These are phyloP conservation scores for Plasmopara muralis DNA, from an alignment of 352 stramenopile species.

Conservation along the genomic window DNA sequence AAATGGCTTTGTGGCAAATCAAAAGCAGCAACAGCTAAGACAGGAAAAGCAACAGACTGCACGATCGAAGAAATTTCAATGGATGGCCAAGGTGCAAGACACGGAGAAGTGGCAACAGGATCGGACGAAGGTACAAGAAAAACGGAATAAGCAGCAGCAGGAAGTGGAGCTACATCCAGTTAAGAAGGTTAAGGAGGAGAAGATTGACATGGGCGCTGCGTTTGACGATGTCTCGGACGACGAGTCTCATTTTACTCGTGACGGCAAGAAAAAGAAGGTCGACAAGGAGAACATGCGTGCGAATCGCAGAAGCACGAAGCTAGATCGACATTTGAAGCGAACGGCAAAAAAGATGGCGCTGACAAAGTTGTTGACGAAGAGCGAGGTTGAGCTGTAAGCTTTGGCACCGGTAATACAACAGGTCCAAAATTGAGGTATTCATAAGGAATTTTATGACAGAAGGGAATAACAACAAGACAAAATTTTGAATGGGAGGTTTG, in stretches of 20 bases:
- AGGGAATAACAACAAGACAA: no score
- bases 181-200: slow-evolving; percentile 38
- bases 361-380: slow-evolving; percentile 34
- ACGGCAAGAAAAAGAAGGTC: slow-evolving; percentile 27
- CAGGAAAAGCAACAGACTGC: slow-evolving; percentile 3
- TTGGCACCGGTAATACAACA: not conserved
- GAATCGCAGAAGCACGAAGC: slow-evolving; percentile 49
- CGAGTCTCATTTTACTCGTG: slow-evolving; percentile 11
- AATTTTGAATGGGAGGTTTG: no score
- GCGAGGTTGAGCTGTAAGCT: slow-evolving; percentile 35
- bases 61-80: slow-evolving; percentile 24
- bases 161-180: slow-evolving; percentile 10
- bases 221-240: slow-evolving; percentile 62
- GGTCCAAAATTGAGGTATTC: no score
- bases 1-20: slow-evolving; percentile 30
- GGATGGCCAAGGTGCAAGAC: slow-evolving; percentile 22
- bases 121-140: not conserved
- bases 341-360: slow-evolving; percentile 54
- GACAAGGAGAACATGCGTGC: slow-evolving; percentile 53
- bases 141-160: not conserved
- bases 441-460: no score
- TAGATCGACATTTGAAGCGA: slow-evolving; percentile 47
- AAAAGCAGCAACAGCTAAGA: slow-evolving; percentile 7
- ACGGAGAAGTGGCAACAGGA: slow-evolving; percentile 8
- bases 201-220: slow-evolving; percentile 67